Conservation (phyloP, 1,284 basidiomycete genomes). For the Lentinula novae-zelandiae region DNA sequence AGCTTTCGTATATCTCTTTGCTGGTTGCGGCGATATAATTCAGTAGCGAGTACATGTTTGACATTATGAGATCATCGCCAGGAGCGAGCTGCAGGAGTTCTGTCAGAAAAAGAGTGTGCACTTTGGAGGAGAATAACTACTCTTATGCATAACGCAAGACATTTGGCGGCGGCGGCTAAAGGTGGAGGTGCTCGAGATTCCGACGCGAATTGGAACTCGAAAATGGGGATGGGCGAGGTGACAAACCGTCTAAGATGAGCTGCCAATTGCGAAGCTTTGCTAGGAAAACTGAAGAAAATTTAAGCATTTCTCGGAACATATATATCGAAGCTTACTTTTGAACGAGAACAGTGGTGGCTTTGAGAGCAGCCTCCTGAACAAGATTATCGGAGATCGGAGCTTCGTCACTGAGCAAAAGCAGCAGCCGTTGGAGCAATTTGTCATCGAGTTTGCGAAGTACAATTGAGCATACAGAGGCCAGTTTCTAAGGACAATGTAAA, state of each 20-base stretch:
- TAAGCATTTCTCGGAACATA: background rate
- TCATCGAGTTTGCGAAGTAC: conserved; percentile 69
- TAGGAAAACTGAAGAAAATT: conserved; percentile 60
- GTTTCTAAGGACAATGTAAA: conserved; percentile 55
- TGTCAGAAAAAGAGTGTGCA: background rate
- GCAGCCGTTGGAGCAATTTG: conserved; percentile 68
- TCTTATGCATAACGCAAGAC: conserved; percentile 86
- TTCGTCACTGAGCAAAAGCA: conserved; percentile 76
- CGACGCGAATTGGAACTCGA: conserved; percentile 80
- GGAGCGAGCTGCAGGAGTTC: conserved; percentile 60
- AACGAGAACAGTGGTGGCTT: conserved; percentile 76
- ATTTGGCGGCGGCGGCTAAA: conserved; percentile 83
- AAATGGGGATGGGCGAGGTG: conserved; percentile 83
- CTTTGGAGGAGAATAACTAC: conserved; percentile 33
- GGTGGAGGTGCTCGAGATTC: conserved; percentile 74
- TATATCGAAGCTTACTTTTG: conserved; percentile 55
- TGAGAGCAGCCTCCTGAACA: conserved; percentile 83
- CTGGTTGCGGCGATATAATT: conserved; percentile 85
- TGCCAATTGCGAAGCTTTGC: conserved; percentile 75
- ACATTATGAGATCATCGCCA: conserved; percentile 89
- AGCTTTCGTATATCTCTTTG: conserved; percentile 64
- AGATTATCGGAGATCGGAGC: conserved; percentile 79
- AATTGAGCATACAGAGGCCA: conserved; percentile 81
- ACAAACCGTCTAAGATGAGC: conserved; percentile 85
- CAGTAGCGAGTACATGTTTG: conserved; percentile 93